A percentile compares a stretch with the other conserved stretches of the same genome.
These are phyloP conservation scores for Phytophthora syringae DNA, from an alignment of 352 stramenopile genomes.

Conservation along the genomic window DNA sequence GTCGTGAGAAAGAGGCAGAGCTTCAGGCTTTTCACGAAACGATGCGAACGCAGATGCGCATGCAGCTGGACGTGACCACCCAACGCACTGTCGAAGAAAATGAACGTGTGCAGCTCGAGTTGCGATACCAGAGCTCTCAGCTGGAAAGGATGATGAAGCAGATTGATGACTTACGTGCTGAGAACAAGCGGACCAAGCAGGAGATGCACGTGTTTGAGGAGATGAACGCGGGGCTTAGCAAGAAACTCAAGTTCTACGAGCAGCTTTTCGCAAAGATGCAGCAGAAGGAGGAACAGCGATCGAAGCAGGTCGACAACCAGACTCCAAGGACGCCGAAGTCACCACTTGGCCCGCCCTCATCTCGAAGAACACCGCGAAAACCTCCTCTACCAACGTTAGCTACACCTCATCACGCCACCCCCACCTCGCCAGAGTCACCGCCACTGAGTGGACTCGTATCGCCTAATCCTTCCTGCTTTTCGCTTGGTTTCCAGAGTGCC, in stretches of 20 bases:
- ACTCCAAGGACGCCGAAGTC: slow-evolving; percentile 15
- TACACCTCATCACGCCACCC: slow-evolving; percentile 13
- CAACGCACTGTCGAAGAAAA: slow-evolving; percentile 76
- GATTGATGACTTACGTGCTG: slow-evolving; percentile 40
- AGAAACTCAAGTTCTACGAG: slow-evolving; percentile 75
- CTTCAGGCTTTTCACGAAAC: slow-evolving; percentile 45
- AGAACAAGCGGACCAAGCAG: slow-evolving; percentile 49
- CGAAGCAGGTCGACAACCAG: slow-evolving; percentile 25
- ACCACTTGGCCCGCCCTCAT: slow-evolving; percentile 13
- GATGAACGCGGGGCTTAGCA: slow-evolving; percentile 63
- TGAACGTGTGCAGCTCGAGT: slow-evolving; percentile 61
- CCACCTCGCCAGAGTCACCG: slow-evolving; percentile 17
- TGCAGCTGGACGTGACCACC: slow-evolving; percentile 66
- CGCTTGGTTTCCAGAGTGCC: slow-evolving; percentile 19
- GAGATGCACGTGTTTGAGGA: slow-evolving; percentile 68
- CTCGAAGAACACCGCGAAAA: slow-evolving; percentile 36
- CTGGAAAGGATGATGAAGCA: slow-evolving; percentile 64
- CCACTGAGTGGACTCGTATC: slow-evolving; percentile 22
- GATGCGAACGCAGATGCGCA: slow-evolving; percentile 59
- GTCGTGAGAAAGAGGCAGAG: slow-evolving; percentile 56
- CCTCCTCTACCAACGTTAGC: slow-evolving; percentile 41
- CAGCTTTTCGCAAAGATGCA: slow-evolving; percentile 73
- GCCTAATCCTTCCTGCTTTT: slow-evolving; percentile 29
- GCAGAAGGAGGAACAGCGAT: slow-evolving; percentile 44
- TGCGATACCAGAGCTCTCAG: slow-evolving; percentile 65